Percentiles rank a stretch among this genome's conserved stretches.
Conservation (phyloP, 2,329 filamentous ascomycete genomes). For the Botrytis cinerea region DNA sequence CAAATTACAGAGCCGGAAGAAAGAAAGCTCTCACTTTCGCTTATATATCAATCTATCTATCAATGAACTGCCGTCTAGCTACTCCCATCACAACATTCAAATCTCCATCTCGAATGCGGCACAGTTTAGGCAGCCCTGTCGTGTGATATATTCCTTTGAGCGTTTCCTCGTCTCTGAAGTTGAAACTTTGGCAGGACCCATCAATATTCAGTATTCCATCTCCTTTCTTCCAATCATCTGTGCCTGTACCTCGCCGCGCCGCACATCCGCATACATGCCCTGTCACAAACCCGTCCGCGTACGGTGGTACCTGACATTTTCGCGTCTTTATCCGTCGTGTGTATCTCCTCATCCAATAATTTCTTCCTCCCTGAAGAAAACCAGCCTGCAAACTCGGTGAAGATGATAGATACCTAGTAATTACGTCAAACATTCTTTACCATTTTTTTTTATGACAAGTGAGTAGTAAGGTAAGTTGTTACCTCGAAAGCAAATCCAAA, state of each 20-base stretch:
- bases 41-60: neutral
- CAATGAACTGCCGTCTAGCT: neutral
- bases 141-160: neutral
- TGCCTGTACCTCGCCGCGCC: neutral
- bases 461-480: neutral
- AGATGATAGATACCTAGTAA: neutral
- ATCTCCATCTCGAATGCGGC: neutral
- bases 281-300: neutral
- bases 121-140: neutral
- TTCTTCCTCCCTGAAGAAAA: too few species aligned
- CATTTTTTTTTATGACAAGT: neutral
- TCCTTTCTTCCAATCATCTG: neutral
- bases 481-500: neutral
- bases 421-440: neutral
- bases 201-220: neutral
- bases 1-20: neutral
- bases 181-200: neutral
- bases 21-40: neutral
- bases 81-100: neutral
- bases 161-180: neutral
- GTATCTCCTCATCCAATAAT: neutral
- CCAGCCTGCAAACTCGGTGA: neutral
- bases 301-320: neutral
- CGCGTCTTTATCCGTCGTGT: neutral
- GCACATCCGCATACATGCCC: neutral